A percentile compares a stretch with the other conserved stretches of the same genome.
These are phyloP conservation scores for Sugiyamaella chiloensis DNA, from an alignment of 805 yeast genomes.

Conservation along the genomic window DNA sequence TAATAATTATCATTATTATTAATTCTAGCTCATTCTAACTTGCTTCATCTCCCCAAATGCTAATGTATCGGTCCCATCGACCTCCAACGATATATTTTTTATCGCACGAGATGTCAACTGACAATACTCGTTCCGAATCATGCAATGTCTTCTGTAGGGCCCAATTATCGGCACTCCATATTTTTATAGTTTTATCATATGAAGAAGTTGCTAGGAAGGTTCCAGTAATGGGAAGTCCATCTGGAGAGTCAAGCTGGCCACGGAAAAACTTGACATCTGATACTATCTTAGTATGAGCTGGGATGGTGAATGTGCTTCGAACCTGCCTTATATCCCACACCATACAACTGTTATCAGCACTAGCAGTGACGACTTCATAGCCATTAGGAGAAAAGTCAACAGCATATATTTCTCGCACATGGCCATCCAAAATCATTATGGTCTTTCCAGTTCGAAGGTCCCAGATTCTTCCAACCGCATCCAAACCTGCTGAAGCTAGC, in stretches of 20 bases:
- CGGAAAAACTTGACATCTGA: conserved; percentile 58
- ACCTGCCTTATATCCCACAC: conserved; percentile 81
- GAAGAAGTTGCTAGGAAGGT: conserved; percentile 57
- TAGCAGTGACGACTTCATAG: conserved; percentile 71
- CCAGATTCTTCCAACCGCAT: conserved; percentile 74
- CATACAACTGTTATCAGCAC: conserved; percentile 75
- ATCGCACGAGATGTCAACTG: conserved; percentile 53
- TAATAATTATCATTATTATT: no score
- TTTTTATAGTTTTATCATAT: conserved; percentile 64
- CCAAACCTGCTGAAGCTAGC: conserved; percentile 73
- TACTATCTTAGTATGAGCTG: conserved; percentile 72
- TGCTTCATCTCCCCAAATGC: conserved; percentile 56
- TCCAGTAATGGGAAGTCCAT: conserved; percentile 34
- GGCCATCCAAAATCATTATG: conserved; percentile 59
- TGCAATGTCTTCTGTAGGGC: conserved; percentile 47
- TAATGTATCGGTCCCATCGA: conserved; percentile 84
- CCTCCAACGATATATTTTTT: conserved; percentile 51
- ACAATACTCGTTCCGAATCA: conserved; percentile 68
- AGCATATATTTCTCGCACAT: conserved; percentile 66
- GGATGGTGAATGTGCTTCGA: conserved; percentile 45
- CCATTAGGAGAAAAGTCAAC: conserved; percentile 78
- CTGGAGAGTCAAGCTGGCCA: conserved; percentile 6
- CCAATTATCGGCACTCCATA: conserved; percentile 75
- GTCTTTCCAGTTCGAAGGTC: conserved; percentile 77
- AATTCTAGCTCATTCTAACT: no score